Conservation (phyloP, 2,329 filamentous ascomycete genomes). For the Pseudogymnoascus sp. region DNA sequence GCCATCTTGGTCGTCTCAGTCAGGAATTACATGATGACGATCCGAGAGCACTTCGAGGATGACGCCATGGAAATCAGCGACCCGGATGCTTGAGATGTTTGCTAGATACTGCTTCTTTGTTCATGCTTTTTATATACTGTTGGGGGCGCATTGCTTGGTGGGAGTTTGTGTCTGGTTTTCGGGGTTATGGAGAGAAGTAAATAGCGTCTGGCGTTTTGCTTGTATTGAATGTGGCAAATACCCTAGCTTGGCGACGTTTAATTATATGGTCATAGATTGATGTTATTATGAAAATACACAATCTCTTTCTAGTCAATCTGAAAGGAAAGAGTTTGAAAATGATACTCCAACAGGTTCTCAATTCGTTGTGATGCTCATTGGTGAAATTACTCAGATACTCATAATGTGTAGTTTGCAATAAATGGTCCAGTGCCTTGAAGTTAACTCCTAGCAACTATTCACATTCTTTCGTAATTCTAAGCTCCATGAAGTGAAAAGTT, state of each 20-base stretch:
- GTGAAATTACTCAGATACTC: neutral
- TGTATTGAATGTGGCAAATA: constrained; percentile 8
- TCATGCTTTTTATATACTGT: neutral
- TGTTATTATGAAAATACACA: neutral
- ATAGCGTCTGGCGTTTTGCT: neutral
- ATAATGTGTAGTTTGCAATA: no score
- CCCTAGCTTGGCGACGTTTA: neutral
- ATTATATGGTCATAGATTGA: neutral
- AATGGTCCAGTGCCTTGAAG: neutral
- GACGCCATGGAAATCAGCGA: neutral
- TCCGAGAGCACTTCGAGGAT: neutral
- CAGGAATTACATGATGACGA: constrained; percentile 21
- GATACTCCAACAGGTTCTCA: neutral
- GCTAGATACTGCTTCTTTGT: neutral
- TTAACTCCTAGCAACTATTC: no score
- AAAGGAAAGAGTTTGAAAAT: neutral
- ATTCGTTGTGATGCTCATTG: neutral
- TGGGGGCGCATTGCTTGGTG: neutral
- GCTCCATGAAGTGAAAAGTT: neutral
- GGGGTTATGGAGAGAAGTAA: neutral
- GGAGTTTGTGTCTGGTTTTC: neutral
- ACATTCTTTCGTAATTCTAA: neutral
- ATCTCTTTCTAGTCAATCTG: neutral
- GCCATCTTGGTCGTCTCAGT: constrained; percentile 26
- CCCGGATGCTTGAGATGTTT: neutral